Percentiles rank a stretch among this genome's conserved stretches.
phyloP scores from a whole-genome alignment of 331 rosid genomes.

The Prunus yedoensis region DNA sequence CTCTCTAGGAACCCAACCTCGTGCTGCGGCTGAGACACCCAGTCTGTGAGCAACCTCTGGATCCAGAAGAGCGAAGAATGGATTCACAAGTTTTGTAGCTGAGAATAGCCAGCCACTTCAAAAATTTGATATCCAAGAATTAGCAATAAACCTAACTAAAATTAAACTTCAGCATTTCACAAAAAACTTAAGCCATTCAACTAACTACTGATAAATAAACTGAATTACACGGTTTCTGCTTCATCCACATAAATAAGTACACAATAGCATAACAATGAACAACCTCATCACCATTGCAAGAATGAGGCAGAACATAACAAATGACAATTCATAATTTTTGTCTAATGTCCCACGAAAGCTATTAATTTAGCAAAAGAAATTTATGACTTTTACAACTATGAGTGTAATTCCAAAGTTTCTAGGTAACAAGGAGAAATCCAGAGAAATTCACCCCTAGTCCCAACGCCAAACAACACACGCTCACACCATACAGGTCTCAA shows the following conservation, averaged over 20 bases:
- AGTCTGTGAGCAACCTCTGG: slow-evolving; percentile 84
- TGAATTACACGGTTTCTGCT: background rate
- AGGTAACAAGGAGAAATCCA: background rate
- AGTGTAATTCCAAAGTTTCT: background rate
- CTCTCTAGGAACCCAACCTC: slow-evolving; percentile 98
- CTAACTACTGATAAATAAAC: background rate
- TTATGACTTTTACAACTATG: background rate
- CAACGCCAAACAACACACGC: background rate
- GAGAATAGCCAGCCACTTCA: slow-evolving; percentile 98
- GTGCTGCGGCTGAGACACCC: slow-evolving; percentile 90
- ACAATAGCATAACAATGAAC: background rate
- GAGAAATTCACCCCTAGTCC: background rate
- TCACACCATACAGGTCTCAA: background rate
- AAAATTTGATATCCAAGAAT: slow-evolving; percentile 29
- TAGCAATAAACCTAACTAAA: slow-evolving; percentile 26
- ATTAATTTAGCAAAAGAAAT: background rate
- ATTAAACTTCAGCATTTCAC: slow-evolving; percentile 10
- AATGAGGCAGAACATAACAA: background rate
- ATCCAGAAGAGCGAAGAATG: slow-evolving; percentile 87
- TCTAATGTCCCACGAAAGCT: background rate
- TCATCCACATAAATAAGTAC: background rate
- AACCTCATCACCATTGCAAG: background rate
- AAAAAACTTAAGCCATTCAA: slow-evolving; percentile 11
- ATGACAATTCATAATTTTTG: background rate
- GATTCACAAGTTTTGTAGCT: slow-evolving; percentile 91